Conservation (phyloP, 2,329 filamentous ascomycete species). For the Ceratocystis cubensis region DNA sequence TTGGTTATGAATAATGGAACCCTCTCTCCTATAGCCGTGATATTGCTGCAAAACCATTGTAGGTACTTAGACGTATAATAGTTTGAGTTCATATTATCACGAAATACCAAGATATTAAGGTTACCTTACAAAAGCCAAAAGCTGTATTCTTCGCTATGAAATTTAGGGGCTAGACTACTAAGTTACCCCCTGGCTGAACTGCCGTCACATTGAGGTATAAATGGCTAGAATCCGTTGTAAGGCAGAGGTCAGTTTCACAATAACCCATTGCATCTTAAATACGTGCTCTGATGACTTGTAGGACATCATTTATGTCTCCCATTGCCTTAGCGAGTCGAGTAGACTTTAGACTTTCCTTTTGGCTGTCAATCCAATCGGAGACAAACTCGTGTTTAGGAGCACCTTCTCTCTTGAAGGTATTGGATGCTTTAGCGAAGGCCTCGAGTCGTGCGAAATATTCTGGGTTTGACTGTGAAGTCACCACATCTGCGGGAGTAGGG, state of each 20-base stretch:
- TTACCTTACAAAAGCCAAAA: too few species aligned
- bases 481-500: not conserved
- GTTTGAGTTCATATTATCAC: too few species aligned
- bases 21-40: too few species aligned
- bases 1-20: too few species aligned
- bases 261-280: not conserved
- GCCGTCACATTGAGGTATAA: too few species aligned
- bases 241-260: not conserved
- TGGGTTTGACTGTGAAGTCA: not conserved
- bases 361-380: not conserved
- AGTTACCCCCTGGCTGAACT: too few species aligned
- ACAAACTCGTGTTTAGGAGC: not conserved
- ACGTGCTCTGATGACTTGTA: not conserved
- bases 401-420: not conserved
- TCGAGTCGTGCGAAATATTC: constrained; percentile 6
- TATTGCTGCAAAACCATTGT: too few species aligned
- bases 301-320: not conserved
- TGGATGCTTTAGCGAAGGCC: not conserved
- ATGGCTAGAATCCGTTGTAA: too few species aligned
- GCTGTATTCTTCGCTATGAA: too few species aligned
- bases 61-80: too few species aligned
- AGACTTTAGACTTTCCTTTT: not conserved
- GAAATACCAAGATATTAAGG: too few species aligned
- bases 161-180: too few species aligned
- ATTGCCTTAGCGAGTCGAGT: not conserved